Percentiles rank a stretch among this genome's conserved stretches.
These are phyloP conservation scores for Rhizopus stolonifer DNA, from an alignment of 371 early-diverging fungal genomes.

Conservation along the genomic window DNA sequence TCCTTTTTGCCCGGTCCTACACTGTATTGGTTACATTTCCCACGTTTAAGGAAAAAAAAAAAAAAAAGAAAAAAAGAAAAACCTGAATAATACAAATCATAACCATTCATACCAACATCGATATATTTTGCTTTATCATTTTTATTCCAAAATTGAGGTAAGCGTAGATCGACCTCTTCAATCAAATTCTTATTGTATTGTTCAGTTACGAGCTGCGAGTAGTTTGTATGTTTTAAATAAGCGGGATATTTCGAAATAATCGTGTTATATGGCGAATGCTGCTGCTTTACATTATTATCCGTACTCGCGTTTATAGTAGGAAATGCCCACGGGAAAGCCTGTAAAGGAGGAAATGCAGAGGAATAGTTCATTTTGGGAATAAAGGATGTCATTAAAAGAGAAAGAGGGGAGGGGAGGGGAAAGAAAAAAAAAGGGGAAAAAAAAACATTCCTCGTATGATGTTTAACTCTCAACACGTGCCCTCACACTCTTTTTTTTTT, in stretches of 20 bases:
- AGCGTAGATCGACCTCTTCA: constrained; percentile 28
- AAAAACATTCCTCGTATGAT: constrained; percentile 10
- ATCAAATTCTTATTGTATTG: constrained; percentile 29
- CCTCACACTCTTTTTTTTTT: neutral
- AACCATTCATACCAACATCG: constrained; percentile 48
- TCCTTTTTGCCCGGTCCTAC: constrained; percentile 77
- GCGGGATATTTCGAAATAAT: constrained; percentile 24
- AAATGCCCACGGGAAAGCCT: constrained; percentile 15
- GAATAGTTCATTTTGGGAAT: constrained; percentile 12
- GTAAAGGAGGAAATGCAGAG: constrained; percentile 29
- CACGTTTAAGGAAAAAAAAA: neutral
- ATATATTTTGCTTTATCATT: constrained; percentile 54
- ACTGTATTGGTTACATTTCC: constrained; percentile 7
- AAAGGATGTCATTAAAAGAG: constrained; percentile 6
- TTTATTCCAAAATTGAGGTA: constrained; percentile 65
- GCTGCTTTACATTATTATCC: neutral
- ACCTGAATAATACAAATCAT: constrained; percentile 61
- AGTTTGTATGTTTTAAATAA: constrained; percentile 36
- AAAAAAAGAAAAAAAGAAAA: constrained; percentile 16
- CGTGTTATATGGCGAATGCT: neutral
- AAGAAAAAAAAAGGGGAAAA: constrained; percentile 1
- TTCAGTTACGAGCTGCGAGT: constrained; percentile 30
- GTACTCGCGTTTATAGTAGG: neutral
- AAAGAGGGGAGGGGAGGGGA: neutral
- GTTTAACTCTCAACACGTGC: constrained; percentile 4